phyloP scores from a whole-genome alignment of 1,139 yeast species.

The Geotrichum aggregatum region DNA sequence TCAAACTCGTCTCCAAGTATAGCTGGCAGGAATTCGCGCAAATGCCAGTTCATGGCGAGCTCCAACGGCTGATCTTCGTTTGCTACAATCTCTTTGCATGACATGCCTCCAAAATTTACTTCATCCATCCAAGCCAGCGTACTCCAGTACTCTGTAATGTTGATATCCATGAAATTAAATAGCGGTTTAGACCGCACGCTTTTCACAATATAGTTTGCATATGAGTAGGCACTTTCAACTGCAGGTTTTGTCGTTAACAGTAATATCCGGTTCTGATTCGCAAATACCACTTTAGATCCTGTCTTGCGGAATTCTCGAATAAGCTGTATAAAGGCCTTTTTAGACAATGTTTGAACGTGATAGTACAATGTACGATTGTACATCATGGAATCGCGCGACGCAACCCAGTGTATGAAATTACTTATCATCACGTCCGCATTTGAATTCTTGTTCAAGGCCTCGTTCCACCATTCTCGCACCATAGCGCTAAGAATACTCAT shows the following conservation, averaged over 20 bases:
- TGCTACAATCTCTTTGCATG: conserved; percentile 45
- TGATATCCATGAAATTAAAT: conserved; percentile 75
- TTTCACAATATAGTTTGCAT: conserved; percentile 80
- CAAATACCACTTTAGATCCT: conserved; percentile 76
- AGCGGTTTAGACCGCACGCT: conserved; percentile 77
- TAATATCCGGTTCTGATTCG: conserved; percentile 71
- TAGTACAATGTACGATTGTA: conserved; percentile 78
- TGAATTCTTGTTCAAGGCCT: conserved; percentile 62
- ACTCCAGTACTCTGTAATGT: conserved; percentile 83
- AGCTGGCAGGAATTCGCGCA: conserved; percentile 67
- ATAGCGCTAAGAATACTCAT: conserved; percentile 63
- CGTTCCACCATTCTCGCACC: conserved; percentile 94
- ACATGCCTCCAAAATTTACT: conserved; percentile 80
- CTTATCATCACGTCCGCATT: conserved; percentile 86
- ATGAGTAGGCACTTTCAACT: conserved; percentile 87
- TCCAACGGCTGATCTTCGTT: conserved; percentile 56
- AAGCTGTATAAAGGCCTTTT: conserved; percentile 76
- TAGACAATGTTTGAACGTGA: conserved; percentile 82
- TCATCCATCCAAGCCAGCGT: conserved; percentile 91
- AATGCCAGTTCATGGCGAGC: conserved; percentile 75
- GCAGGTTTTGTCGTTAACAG: conserved; percentile 70
- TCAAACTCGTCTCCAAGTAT: conserved; percentile 78
- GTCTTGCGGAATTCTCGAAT: conserved; percentile 73
- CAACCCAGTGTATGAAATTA: conserved; percentile 83
- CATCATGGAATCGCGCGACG: conserved; percentile 63